Evolutionary conservation across 257 asterid species (phyloP).

Genomic region (Leonotis leonurus): DNA sequence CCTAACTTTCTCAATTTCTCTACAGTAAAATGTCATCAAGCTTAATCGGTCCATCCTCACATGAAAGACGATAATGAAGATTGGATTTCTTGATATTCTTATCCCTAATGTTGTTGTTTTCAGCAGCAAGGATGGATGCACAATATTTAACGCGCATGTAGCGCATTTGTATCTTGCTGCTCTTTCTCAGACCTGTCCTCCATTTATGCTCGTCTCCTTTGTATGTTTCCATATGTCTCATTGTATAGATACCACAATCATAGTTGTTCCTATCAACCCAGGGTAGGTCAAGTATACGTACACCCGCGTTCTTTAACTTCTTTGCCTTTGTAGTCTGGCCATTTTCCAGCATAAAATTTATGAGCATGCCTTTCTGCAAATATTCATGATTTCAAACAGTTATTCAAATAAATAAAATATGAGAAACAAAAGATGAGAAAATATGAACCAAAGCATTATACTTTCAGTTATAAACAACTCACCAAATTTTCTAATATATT

Average conservation of each 20-base stretch:
- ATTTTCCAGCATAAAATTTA: neutral
- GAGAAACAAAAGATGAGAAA: too few species aligned
- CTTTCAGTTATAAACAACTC: too few species aligned
- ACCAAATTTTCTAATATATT: too few species aligned
- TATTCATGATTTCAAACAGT: too few species aligned
- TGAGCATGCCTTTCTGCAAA: neutral
- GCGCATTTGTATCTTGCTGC: neutral
- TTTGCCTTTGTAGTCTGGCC: neutral
- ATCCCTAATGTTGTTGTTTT: neutral
- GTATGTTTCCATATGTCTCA: neutral
- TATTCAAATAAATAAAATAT: too few species aligned
- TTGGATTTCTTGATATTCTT: neutral
- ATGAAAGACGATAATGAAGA: neutral
- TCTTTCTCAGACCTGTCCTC: neutral
- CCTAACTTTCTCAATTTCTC: too few species aligned
- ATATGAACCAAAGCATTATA: too few species aligned
- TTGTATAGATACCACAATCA: neutral
- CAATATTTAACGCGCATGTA: too few species aligned
- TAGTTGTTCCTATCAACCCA: neutral
- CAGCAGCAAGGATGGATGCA: neutral
- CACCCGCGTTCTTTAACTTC: neutral
- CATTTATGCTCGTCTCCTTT: neutral
- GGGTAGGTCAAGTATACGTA: neutral
- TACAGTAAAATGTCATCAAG: neutral
- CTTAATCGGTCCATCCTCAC: neutral